A percentile compares a stretch with the other conserved stretches of the same genome.
Evolutionary conservation across 306 rosid genomes (phyloP).

Genomic region (Boehmeria nivea): DNA sequence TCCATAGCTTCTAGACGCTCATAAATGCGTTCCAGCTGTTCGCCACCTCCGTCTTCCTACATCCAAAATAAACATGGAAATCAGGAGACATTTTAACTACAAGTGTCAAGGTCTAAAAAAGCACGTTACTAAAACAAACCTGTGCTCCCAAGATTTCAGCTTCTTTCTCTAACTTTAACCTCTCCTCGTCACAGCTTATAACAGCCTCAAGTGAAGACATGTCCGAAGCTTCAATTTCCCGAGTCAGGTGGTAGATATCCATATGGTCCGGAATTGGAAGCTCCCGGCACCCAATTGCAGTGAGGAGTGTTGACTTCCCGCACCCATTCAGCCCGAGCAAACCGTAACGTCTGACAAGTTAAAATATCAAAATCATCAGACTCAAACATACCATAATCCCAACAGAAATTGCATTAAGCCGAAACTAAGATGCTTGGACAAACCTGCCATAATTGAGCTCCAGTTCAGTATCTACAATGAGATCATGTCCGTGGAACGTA

Average conservation of each 20-base stretch:
- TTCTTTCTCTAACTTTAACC: slow-evolving; percentile 80
- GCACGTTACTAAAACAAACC: slow-evolving; percentile 33
- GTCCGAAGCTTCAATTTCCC: slow-evolving; percentile 98
- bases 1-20: slow-evolving; percentile 90
- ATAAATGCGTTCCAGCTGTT: slow-evolving; percentile 77
- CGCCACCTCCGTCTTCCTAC: slow-evolving; percentile 98
- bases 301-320: slow-evolving; percentile 87
- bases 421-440: background rate
- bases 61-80: slow-evolving; percentile 3
- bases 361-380: background rate
- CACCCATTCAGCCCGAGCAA: slow-evolving; percentile 95
- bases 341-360: slow-evolving; percentile 70
- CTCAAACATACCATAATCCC: background rate
- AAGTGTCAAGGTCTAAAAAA: background rate
- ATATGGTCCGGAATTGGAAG: slow-evolving; percentile 95
- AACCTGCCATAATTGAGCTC: slow-evolving; percentile 99
- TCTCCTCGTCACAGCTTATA: slow-evolving; percentile 90
- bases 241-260: slow-evolving; percentile 84
- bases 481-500: slow-evolving; percentile 94
- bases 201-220: slow-evolving; percentile 93
- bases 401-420: background rate
- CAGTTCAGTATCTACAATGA: slow-evolving; percentile 83
- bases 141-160: slow-evolving; percentile 77
- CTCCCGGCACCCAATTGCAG: slow-evolving; percentile 80
- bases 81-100: background rate